phyloP scores from a whole-genome alignment of 257 asterid species.

The Solanum commersonii region DNA sequence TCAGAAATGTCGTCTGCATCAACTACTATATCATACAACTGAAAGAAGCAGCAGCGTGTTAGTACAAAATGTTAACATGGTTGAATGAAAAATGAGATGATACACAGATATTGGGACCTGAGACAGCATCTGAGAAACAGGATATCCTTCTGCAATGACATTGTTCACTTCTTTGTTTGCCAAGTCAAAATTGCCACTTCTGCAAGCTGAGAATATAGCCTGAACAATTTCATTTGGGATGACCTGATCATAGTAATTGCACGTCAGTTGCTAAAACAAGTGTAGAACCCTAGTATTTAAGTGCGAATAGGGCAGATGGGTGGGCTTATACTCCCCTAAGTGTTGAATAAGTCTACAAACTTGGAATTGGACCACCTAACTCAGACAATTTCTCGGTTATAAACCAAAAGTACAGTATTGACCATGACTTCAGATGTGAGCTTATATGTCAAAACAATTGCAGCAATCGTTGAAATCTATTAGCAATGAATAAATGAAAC shows the following conservation, averaged over 20 bases:
- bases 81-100: not conserved
- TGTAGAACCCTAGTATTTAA: not conserved
- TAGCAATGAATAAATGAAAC: too few relatives aligned
- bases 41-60: slow-evolving; percentile 23
- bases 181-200: slow-evolving; percentile 68
- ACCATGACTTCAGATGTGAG: not conserved
- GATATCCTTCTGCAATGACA: slow-evolving; percentile 90
- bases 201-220: slow-evolving; percentile 63
- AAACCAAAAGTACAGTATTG: not conserved
- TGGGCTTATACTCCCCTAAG: not conserved
- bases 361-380: not conserved
- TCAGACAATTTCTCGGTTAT: not conserved
- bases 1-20: slow-evolving; percentile 64
- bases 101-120: slow-evolving; percentile 45
- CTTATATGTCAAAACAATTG: not conserved
- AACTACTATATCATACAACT: slow-evolving; percentile 66
- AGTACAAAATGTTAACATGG: slow-evolving; percentile 8
- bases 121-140: slow-evolving; percentile 78
- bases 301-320: not conserved
- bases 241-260: slow-evolving; percentile 41
- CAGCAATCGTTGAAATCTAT: too few relatives aligned
- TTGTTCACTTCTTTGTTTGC: slow-evolving; percentile 82
- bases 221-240: slow-evolving; percentile 58
- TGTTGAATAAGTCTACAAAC: not conserved
- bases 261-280: not conserved